Evolutionary conservation across 345 rosid species (phyloP).

Genomic region (Balakata baccata): DNA sequence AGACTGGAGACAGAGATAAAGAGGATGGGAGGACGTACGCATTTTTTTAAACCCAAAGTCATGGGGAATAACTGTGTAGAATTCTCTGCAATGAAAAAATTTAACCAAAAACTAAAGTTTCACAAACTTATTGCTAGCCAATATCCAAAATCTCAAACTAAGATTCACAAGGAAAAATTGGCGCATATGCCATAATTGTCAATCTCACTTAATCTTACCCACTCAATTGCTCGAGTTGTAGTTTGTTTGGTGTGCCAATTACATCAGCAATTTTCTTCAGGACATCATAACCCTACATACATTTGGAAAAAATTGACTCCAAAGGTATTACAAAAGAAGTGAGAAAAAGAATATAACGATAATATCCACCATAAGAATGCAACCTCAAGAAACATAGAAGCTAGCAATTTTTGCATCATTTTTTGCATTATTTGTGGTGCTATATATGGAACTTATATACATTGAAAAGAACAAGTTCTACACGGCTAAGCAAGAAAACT

Average conservation of each 20-base stretch:
- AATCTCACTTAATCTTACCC: slow-evolving; percentile 46
- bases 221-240: slow-evolving; percentile 64
- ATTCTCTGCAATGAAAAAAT: slow-evolving; percentile 56
- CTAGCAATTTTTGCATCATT: background rate
- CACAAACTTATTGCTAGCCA: background rate
- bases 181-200: background rate
- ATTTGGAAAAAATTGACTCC: slow-evolving; percentile 16
- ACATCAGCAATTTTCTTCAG: slow-evolving; percentile 67
- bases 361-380: slow-evolving; percentile 6
- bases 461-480: background rate
- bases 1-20: background rate
- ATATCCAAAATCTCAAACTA: slow-evolving; percentile 1
- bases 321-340: background rate
- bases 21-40: slow-evolving; percentile 54
- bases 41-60: slow-evolving; percentile 83
- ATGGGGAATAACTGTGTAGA: slow-evolving; percentile 86
- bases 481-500: background rate
- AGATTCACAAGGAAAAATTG: background rate
- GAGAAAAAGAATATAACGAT: background rate
- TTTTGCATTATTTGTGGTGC: background rate
- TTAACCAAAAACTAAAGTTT: slow-evolving; percentile 8
- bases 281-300: slow-evolving; percentile 72
- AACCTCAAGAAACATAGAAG: background rate
- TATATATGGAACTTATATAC: background rate
- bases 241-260: slow-evolving; percentile 44